Evolutionary conservation across 345 rosid genomes (phyloP), one percentile per base, ranked within the genome.

Genomic region (Fremontodendron californicum): DNA sequence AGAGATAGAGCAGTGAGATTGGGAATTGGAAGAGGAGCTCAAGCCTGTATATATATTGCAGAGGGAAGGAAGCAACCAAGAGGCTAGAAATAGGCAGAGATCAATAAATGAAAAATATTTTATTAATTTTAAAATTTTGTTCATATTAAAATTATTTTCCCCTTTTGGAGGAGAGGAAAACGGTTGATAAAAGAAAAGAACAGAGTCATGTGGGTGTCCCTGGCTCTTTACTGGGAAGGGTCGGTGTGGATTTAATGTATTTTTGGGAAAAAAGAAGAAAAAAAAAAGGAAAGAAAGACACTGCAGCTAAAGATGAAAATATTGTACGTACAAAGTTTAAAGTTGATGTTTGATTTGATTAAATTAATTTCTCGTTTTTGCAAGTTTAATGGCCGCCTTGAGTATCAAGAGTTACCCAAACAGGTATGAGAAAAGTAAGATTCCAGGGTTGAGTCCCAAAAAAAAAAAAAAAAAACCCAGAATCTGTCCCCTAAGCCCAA

Each of bases 161-260:
- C 8, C 48, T 43, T 79, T 77, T 75, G 75, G 78, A 82, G 40
- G 74, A 69, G 74, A 81, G 83, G 70, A 76, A 51, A 80, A 81
- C 84, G 69, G 88, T 80, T 77, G 84, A 80, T 82, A 71, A 85
- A 85, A 51, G 80, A 84, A 81, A 29, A 79, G 78, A 85, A 80
- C 89, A 85, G 88, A 73, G 82, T 80, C 91, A 92, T 90, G 97
- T 88, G 98, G 86, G 82, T 74, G 82, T 82, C 78, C 11, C 85
- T 78, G 89, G 78, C 87, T 76, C 82, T 80, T 80, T 67, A 78
- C 88, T 61, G 78, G 71, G 71, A 68, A 66, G 83, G 82, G 92
- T 90, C 92, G 93, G 97, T 87, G 95, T 35, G 80, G 88, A 85
- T 82, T 89, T 85, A 90, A 84, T 87, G 90, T 72, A 55, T 66